phyloP scores from a whole-genome alignment of 2,329 filamentous ascomycete species.

The Cadophora malorum region DNA sequence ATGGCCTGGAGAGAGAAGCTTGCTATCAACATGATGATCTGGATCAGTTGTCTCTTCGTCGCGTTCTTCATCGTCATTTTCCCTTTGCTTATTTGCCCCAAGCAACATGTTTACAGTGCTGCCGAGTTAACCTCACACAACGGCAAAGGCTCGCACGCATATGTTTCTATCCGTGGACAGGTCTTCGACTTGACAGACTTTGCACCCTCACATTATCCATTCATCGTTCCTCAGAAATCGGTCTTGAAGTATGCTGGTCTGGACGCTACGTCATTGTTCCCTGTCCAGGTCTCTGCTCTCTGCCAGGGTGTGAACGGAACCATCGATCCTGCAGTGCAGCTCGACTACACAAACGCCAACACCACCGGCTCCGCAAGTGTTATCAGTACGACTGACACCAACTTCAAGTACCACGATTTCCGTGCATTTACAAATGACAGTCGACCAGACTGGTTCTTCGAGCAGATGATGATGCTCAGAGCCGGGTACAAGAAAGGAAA shows the following conservation, averaged over 20 bases:
- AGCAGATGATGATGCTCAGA: constrained; percentile 82
- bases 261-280: constrained; percentile 90
- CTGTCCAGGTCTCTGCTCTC: constrained; percentile 90
- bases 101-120: constrained; percentile 83
- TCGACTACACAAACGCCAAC: constrained; percentile 84
- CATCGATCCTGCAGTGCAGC: constrained; percentile 73
- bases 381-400: constrained; percentile 71
- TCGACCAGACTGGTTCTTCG: constrained; percentile 89
- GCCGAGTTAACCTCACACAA: constrained; percentile 76
- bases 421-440: constrained; percentile 81
- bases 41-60: constrained; percentile 78
- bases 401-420: constrained; percentile 91
- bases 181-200: constrained; percentile 85
- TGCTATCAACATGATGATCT: constrained; percentile 97
- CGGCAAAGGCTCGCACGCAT: constrained; percentile 69
- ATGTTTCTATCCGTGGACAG: constrained; percentile 83
- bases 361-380: constrained; percentile 69
- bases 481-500: constrained; percentile 84
- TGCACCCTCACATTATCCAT: constrained; percentile 79
- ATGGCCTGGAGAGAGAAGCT: constrained; percentile 96
- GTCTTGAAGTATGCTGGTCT: constrained; percentile 83
- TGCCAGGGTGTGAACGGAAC: constrained; percentile 77
- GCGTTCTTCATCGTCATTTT: constrained; percentile 92
- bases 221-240: constrained; percentile 59
- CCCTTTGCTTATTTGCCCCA: constrained; percentile 87